A percentile compares a stretch with the other conserved stretches of the same genome.
Conservation (phyloP, 257 asterid genomes). For the Penstemon eatonii region DNA sequence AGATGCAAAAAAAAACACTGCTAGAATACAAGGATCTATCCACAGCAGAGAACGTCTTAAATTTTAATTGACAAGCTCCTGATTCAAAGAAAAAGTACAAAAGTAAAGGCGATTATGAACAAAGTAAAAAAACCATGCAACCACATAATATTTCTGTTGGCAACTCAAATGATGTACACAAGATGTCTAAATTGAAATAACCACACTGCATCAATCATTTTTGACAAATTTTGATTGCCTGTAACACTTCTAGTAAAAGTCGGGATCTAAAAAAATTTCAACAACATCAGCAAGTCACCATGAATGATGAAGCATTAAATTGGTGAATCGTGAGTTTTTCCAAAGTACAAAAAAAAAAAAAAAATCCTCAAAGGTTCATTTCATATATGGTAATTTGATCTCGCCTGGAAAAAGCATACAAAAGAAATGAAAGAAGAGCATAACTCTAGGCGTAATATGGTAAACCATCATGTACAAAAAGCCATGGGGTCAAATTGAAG, state of each 20-base stretch:
- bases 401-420: too few relatives aligned
- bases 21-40: conserved; percentile 14
- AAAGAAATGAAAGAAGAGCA: too few relatives aligned
- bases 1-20: neutral
- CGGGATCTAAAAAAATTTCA: neutral
- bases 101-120: neutral
- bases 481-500: neutral
- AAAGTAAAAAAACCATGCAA: neutral
- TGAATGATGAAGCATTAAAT: conserved; percentile 2
- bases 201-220: neutral
- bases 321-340: neutral
- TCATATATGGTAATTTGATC: neutral
- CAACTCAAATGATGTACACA: neutral
- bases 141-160: neutral
- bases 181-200: neutral
- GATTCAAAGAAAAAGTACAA: conserved; percentile 18
- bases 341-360: neutral
- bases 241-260: neutral
- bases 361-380: neutral
- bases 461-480: neutral
- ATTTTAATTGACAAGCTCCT: conserved; percentile 30
- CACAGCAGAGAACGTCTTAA: conserved; percentile 22
- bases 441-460: neutral
- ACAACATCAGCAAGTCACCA: neutral
- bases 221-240: neutral